A percentile compares a stretch with the other conserved stretches of the same genome.
Conservation (phyloP, 305 asterid genomes). For the Fraxinus floribunda region DNA sequence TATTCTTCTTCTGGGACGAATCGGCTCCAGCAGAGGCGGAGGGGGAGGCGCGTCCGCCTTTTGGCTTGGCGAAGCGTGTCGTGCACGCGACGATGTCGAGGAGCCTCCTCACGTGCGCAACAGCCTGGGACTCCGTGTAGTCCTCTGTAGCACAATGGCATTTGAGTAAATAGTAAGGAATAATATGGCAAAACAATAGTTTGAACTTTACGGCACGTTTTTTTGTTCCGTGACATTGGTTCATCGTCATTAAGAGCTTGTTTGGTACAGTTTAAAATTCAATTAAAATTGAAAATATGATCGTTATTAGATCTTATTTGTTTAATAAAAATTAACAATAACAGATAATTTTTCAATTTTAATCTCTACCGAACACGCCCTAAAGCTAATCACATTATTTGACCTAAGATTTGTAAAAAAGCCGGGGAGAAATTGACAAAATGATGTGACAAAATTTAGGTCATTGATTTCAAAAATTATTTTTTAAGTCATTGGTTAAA, state of each 20-base stretch:
- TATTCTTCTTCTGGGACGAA: constrained; percentile 52
- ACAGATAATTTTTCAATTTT: no score
- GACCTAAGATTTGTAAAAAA: not conserved
- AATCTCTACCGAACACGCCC: no score
- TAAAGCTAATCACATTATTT: not conserved
- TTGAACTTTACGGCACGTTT: not conserved
- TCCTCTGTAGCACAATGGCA: constrained; percentile 74
- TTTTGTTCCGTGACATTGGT: not conserved
- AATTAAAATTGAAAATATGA: no score
- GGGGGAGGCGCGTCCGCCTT: constrained; percentile 37
- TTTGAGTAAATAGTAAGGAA: constrained; percentile 33
- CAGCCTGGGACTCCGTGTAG: constrained; percentile 69
- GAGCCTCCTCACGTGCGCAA: constrained; percentile 85
- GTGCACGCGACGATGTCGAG: constrained; percentile 97
- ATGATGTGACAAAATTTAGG: no score
- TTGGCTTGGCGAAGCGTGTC: constrained; percentile 86
- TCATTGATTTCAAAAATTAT: no score
- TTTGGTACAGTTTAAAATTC: no score
- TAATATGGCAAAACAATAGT: not conserved
- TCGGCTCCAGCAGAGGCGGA: constrained; percentile 33
- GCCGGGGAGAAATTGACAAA: not conserved
- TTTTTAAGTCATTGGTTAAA: no score
- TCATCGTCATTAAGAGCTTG: not conserved
- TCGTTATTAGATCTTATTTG: no score
- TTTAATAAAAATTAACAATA: no score